Evolutionary conservation across 169 alveolate genomes (phyloP).

Genomic region (Plasmodium coatneyi): DNA sequence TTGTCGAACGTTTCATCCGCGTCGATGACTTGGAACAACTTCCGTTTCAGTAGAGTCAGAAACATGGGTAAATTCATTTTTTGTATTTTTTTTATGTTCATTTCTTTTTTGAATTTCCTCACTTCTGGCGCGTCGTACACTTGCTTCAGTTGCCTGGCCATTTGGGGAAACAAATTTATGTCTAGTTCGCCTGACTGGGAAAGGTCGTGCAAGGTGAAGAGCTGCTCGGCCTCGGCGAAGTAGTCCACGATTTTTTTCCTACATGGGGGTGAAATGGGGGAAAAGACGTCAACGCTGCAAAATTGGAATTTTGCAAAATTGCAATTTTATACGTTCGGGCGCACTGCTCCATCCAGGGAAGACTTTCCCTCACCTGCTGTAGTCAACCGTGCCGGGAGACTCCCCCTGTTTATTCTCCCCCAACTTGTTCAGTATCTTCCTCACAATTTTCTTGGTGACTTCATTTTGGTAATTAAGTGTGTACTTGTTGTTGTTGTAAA

Average conservation of each 20-base stretch:
- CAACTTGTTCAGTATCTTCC: constrained; percentile 19
- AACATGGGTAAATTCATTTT: constrained; percentile 57
- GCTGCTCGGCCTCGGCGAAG: constrained; percentile 30
- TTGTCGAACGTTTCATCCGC: constrained; percentile 6
- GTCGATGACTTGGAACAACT: constrained; percentile 16
- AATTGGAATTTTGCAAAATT: neutral
- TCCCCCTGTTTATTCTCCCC: constrained; percentile 8
- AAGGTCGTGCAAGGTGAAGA: constrained; percentile 37
- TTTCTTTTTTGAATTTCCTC: constrained; percentile 37
- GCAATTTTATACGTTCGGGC: neutral
- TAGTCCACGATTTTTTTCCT: constrained; percentile 43
- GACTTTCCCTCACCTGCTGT: constrained; percentile 23
- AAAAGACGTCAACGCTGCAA: neutral
- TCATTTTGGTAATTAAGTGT: constrained; percentile 20
- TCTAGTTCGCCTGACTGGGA: constrained; percentile 25
- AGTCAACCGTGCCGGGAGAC: neutral
- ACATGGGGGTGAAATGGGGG: neutral
- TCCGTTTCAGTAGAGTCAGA: constrained; percentile 52
- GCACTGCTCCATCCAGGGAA: neutral
- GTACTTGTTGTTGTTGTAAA: neutral
- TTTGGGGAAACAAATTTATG: constrained; percentile 26
- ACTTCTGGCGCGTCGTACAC: constrained; percentile 26
- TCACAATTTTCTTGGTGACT: constrained; percentile 40
- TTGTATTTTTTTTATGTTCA: constrained; percentile 20
- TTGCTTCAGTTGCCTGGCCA: constrained; percentile 70